Conservation (phyloP, 106 monocot genomes). For the Acanthochlamys bracteata region DNA sequence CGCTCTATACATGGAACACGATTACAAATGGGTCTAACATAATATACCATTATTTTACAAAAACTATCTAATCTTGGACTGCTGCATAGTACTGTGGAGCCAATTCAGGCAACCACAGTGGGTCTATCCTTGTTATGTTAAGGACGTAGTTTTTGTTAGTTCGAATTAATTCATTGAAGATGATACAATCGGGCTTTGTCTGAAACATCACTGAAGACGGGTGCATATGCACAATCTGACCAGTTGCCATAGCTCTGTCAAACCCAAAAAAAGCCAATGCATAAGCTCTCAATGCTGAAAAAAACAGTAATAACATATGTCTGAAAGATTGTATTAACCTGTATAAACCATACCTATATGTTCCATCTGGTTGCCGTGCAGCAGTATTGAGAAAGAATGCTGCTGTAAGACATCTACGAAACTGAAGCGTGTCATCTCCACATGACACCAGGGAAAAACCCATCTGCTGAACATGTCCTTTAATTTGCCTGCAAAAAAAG, state of each 20-base stretch:
- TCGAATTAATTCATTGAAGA: conserved; percentile 76
- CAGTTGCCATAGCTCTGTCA: conserved; percentile 53
- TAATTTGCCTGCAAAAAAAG: conserved; percentile 55
- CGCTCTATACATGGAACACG: no score
- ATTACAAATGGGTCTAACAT: no score
- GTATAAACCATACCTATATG: conserved; percentile 49
- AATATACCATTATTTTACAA: no score
- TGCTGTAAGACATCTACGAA: conserved; percentile 76
- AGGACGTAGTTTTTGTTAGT: conserved; percentile 77
- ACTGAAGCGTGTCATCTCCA: conserved; percentile 77
- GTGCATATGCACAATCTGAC: conserved; percentile 81
- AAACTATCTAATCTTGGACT: no score
- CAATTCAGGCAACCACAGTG: conserved; percentile 78
- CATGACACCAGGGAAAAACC: conserved; percentile 56
- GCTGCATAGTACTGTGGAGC: conserved; percentile 78
- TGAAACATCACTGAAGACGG: conserved; percentile 77
- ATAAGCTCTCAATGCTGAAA: not conserved
- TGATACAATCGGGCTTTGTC: conserved; percentile 64
- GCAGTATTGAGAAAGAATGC: conserved; percentile 94
- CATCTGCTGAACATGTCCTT: conserved; percentile 72
- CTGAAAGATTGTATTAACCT: no score
- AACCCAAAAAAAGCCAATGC: not conserved
- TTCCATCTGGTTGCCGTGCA: conserved; percentile 78
- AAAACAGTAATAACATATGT: no score
- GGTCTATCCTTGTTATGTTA: conserved; percentile 67